A percentile compares a stretch with the other conserved stretches of the same genome.
phyloP scores from a whole-genome alignment of 1,139 yeast genomes.

The Hyphopichia pseudoburtonii region DNA sequence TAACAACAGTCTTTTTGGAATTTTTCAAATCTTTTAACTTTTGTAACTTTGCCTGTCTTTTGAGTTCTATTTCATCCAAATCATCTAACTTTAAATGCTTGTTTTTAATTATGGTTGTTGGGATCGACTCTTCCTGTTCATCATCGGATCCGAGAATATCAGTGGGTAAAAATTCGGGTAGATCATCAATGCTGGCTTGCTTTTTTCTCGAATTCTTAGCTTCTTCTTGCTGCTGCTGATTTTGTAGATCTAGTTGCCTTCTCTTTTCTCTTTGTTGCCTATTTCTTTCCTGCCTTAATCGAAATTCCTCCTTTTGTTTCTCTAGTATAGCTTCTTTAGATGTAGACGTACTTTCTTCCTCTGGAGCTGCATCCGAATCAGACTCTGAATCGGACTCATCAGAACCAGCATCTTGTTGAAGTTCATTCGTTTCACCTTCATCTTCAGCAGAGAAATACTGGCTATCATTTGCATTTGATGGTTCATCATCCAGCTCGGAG shows the following conservation, averaged over 20 bases:
- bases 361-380: conserved; percentile 50
- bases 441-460: conserved; percentile 18
- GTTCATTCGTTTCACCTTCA: conserved; percentile 12
- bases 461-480: conserved; percentile 10
- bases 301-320: conserved; percentile 32
- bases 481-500: conserved; percentile 21
- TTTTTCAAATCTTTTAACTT: conserved; percentile 44
- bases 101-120: conserved; percentile 13
- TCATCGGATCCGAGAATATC: conserved; percentile 36
- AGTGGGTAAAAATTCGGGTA: conserved; percentile 54
- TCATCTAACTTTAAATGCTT: conserved; percentile 44
- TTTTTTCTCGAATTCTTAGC: conserved; percentile 12
- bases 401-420: conserved; percentile 10
- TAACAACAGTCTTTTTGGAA: conserved; percentile 34
- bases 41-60: conserved; percentile 33
- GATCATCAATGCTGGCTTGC: conserved; percentile 16
- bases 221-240: conserved; percentile 41
- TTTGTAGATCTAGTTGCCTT: conserved; percentile 46
- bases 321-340: conserved; percentile 32
- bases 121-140: conserved; percentile 12
- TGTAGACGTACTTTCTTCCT: conserved; percentile 39
- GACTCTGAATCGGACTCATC: conserved; percentile 21
- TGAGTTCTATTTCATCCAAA: conserved; percentile 26
- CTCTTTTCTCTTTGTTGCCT: conserved; percentile 47
- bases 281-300: conserved; percentile 33